Evolutionary conservation across 257 asterid genomes (phyloP).

Genomic region (Gynochthodes officinalis): DNA sequence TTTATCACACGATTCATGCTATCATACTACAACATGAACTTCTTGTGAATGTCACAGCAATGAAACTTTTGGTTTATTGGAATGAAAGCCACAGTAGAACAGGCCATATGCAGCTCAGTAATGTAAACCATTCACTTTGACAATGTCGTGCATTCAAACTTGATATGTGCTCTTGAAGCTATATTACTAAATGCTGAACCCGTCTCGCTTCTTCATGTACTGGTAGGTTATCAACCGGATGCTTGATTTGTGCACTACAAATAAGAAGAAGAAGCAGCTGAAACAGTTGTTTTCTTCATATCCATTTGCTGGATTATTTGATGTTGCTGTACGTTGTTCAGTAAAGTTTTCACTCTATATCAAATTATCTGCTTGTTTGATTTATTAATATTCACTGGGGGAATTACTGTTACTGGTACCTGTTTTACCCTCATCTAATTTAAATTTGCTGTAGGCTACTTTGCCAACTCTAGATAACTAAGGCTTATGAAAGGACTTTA

Average conservation of each 20-base stretch:
- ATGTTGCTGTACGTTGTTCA: conserved; percentile 71
- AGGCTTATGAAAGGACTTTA: neutral
- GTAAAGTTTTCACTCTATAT: neutral
- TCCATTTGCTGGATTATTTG: conserved; percentile 77
- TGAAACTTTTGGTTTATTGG: neutral
- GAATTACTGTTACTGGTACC: neutral
- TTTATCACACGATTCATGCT: neutral
- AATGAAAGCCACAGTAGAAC: neutral
- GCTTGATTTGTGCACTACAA: conserved; percentile 47
- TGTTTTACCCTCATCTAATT: neutral
- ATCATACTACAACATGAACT: neutral
- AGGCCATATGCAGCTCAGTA: neutral
- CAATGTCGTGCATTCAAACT: neutral
- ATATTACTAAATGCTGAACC: conserved; percentile 7
- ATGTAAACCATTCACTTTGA: neutral
- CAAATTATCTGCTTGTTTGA: neutral
- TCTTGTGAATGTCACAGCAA: neutral
- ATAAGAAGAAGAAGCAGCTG: conserved; percentile 46
- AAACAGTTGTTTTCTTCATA: conserved; percentile 46
- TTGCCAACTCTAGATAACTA: neutral
- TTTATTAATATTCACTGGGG: neutral
- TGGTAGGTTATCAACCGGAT: conserved; percentile 76
- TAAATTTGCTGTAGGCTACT: neutral
- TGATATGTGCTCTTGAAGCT: neutral
- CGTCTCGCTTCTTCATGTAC: conserved; percentile 24